A percentile compares a stretch with the other conserved stretches of the same genome.
Conservation (phyloP, 2,329 filamentous ascomycete genomes). For the Beauveria bassiana region DNA sequence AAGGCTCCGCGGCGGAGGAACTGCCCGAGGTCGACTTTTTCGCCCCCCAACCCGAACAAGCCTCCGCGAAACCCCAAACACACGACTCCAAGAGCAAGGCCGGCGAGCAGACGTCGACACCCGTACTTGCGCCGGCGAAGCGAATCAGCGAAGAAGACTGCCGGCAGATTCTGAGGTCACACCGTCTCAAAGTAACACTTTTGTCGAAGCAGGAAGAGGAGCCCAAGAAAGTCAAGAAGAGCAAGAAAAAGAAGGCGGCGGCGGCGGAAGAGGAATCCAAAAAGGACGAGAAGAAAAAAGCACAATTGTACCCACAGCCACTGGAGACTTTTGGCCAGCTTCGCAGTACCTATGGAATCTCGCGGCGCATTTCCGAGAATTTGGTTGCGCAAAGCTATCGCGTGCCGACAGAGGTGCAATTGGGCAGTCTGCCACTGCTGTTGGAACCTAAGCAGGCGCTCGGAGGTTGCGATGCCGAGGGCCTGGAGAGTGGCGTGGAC, state of each 20-base stretch:
- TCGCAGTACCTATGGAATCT: conserved; percentile 62
- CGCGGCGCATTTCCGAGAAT: conserved; percentile 67
- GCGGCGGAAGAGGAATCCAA: conserved; percentile 38
- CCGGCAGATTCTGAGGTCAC: conserved; percentile 64
- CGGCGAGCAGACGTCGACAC: conserved; percentile 20
- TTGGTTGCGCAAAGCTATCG: conserved; percentile 76
- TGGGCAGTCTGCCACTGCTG: conserved; percentile 75
- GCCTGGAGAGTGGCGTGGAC: conserved; percentile 47
- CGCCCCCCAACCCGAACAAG: conserved; percentile 34
- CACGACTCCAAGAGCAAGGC: conserved; percentile 15
- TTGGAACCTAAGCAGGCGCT: conserved; percentile 50
- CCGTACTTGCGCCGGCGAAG: conserved; percentile 20
- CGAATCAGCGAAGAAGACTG: conserved; percentile 61
- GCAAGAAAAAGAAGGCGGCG: conserved; percentile 29
- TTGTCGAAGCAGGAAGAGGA: conserved; percentile 45
- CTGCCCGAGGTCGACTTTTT: conserved; percentile 53
- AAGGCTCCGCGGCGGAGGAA: conserved; percentile 27
- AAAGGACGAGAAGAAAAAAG: conserved; percentile 49
- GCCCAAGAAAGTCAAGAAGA: conserved; percentile 45
- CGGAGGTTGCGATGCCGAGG: conserved; percentile 23
- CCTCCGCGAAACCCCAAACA: conserved; percentile 16
- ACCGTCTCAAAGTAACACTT: conserved; percentile 78
- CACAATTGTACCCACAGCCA: conserved; percentile 69
- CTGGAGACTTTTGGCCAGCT: conserved; percentile 71
- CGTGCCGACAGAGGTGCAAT: conserved; percentile 87